Evolutionary conservation across 2,329 filamentous ascomycete species (phyloP).

Genomic region (Metarhizium humberi): DNA sequence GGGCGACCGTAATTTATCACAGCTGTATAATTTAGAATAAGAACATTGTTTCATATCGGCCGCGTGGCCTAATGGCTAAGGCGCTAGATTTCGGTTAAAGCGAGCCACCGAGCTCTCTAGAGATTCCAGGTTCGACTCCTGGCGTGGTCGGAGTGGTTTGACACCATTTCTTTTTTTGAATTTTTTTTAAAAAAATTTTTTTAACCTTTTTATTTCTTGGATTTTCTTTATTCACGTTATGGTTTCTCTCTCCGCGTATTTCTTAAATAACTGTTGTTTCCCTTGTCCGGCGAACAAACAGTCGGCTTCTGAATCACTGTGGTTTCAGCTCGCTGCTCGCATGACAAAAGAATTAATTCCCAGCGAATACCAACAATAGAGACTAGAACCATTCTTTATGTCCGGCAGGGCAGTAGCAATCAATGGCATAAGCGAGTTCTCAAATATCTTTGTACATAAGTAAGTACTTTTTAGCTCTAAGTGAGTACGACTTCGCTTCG

Average conservation of each 20-base stretch:
- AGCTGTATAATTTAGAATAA: no score
- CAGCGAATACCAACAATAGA: background rate
- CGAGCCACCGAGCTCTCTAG: slow-evolving; percentile 20
- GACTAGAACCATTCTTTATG: background rate
- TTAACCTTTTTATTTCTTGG: no score
- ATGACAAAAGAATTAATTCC: background rate
- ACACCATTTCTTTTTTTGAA: slow-evolving; percentile 4
- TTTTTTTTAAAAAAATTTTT: background rate
- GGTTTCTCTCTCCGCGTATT: background rate
- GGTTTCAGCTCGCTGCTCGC: background rate
- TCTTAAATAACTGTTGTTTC: background rate
- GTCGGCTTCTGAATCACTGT: background rate
- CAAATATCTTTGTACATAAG: background rate
- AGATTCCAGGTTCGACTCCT: slow-evolving; percentile 36
- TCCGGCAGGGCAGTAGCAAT: background rate
- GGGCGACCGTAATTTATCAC: no score
- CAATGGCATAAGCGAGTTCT: background rate
- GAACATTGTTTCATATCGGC: slow-evolving; percentile 14
- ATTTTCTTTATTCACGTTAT: no score
- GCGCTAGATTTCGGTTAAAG: slow-evolving; percentile 31
- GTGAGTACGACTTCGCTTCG: background rate
- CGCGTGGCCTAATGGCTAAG: slow-evolving; percentile 35
- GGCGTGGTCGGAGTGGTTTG: slow-evolving; percentile 24
- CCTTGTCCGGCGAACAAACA: background rate
- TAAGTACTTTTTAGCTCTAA: background rate